Evolutionary conservation across 208 protist genomes (phyloP), one percentile per base, ranked within the genome.

Genomic region (Acanthamoeba castellanii): DNA sequence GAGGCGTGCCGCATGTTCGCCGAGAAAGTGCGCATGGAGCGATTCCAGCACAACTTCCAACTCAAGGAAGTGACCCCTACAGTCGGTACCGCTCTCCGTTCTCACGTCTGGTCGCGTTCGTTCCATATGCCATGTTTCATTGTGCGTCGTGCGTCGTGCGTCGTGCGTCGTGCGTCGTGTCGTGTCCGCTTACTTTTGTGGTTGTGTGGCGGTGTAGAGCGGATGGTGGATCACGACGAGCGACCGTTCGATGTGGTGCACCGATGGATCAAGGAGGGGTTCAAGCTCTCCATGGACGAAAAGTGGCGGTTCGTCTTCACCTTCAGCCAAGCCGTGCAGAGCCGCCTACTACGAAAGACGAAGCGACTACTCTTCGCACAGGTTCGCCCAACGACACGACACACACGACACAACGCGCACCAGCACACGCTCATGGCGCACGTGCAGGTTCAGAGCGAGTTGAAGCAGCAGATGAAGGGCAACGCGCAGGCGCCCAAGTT

Each of bases 241-340:
- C 25, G 68, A 4, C 68, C 68, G 32, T 76, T 76, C 68, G 68
- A 76, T 8, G 25, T 76, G 25, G 68, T 76, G 68, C 68, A 76
- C 32, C 68, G 68, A 27, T 76, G 68, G 68, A 76, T 76, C 68
- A 76, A 76, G 9, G 68, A 76, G 68, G 68, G 68, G 3, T 76
- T 76, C 68, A 76, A 76, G 30, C 68, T 76, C 32, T 76, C 68
- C 68, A 76, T 76, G 68, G 68, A 76, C 32, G 68, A 76, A n/a
- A 32, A 76, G 68, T 76, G 68, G 68, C 25, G 68, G 4, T 76
- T 76, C 68, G 30, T 76, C 25, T 76, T 76, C 68, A 76, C 68
- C n/a, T 76, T 76, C 68, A 45, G 16, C 13, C 68, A 76, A 16
- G 68, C 18, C 3, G 68, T n/a, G 4, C 68, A 76, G 25, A 76